phyloP scores from a whole-genome alignment of 192 early-diverging fungal genomes.

The Rhizophlyctis rosea region DNA sequence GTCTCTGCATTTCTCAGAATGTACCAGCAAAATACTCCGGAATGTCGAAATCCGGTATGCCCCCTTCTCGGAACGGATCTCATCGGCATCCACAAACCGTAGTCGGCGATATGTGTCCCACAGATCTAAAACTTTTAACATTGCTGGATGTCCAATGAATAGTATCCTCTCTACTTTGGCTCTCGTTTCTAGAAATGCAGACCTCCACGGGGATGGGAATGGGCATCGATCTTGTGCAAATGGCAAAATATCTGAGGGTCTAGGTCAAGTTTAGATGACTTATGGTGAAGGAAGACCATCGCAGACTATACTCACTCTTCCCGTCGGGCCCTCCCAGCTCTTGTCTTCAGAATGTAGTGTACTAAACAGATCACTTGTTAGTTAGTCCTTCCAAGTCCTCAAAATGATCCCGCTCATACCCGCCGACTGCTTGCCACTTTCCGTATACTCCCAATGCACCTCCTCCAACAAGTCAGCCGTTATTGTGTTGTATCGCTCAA shows the following conservation, averaged over 20 bases:
- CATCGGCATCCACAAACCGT: conserved; percentile 45
- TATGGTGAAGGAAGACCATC: background rate
- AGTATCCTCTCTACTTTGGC: conserved; percentile 43
- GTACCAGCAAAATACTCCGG: conserved; percentile 49
- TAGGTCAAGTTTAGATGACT: no score
- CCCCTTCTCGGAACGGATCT: conserved; percentile 43
- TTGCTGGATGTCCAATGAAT: conserved; percentile 40
- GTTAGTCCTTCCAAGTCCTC: background rate
- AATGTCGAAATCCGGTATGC: conserved; percentile 49
- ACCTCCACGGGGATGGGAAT: conserved; percentile 48
- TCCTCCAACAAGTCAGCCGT: conserved; percentile 43
- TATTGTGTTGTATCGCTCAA: conserved; percentile 28
- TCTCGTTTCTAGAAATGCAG: conserved; percentile 41
- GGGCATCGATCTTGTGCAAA: conserved; percentile 44
- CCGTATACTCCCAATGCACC: conserved; percentile 40
- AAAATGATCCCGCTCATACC: conserved; percentile 13
- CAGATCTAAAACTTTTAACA: conserved; percentile 39
- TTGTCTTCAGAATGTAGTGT: conserved; percentile 43
- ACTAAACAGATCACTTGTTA: conserved; percentile 20
- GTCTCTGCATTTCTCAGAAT: conserved; percentile 57
- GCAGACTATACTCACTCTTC: conserved; percentile 3
- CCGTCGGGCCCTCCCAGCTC: conserved; percentile 8
- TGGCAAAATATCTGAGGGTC: conserved; percentile 18
- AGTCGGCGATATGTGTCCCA: conserved; percentile 39
- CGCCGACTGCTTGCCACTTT: conserved; percentile 51